Base-by-base conservation (phyloP, 108 stramenopile genomes). In the Chaetoceros tenuissimus region DNA sequence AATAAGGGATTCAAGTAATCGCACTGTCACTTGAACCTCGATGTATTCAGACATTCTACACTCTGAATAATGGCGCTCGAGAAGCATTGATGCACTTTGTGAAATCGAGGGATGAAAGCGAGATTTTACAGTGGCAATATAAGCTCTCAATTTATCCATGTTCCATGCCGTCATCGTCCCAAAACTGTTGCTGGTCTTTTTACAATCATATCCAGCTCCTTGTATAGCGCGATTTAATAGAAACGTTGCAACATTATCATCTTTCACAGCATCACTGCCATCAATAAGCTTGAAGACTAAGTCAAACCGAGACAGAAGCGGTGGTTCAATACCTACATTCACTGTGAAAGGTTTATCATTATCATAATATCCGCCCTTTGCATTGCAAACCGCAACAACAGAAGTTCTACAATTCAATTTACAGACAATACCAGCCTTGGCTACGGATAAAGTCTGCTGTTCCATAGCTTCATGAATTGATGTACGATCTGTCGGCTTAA, bases 391-490 rank as follows among this genome's bases (percentile, higher is more conserved):
- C 20, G 96, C 97, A 46, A 98, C 84, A 22, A 96, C 88, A 16
- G 95, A 85, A 0, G 94, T 85, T 24, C 94, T 69, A 24, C 92
- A 84, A 65, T 96, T 94, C 43, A 99, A 74, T 61, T 97, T 97
- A 64, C 92, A 92, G 26, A 98, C 91, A 30, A 99, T 88, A 0
- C 98, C 98, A 2, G 96, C 98, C 67, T 99, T 99, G 28, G 96
- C 96, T 1, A 99, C 95, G 18, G 79, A 82, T 16, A 97, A 60
- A 3, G 95, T 96, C 67, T 99, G 98, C 70, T 97, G 96, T 65
- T 99, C 98, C 98, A 99, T 97, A 13, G 98, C 98, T 64, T 99
- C 98, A 61, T 97, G 98, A 55, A 99, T 99, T 27, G 95, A 77
- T 0, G 94, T 72, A 46, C 85, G 57, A 68, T 96, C 89, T 62